These are phyloP conservation scores for Sugiyamaella neomexicana DNA, from an alignment of 1,139 yeast species.

Conservation along the genomic window DNA sequence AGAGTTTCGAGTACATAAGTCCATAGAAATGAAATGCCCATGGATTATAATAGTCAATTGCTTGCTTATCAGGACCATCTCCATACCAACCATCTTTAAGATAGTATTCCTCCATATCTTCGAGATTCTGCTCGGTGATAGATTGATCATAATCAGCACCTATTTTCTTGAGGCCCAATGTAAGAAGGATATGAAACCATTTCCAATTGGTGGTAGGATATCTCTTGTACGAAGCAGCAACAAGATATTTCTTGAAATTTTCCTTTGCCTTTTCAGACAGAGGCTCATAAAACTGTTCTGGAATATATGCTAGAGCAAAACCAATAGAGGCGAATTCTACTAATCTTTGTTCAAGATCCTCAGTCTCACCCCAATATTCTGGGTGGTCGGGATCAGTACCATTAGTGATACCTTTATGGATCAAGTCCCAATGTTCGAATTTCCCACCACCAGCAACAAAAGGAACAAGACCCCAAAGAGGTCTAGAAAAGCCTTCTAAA, in stretches of 20 bases:
- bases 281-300: conserved; percentile 38
- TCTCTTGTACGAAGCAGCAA: conserved; percentile 28
- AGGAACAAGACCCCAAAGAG: conserved; percentile 40
- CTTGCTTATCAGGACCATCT: conserved; percentile 28
- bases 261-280: conserved; percentile 29
- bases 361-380: conserved; percentile 39
- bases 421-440: conserved; percentile 32
- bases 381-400: conserved; percentile 37
- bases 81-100: conserved; percentile 41
- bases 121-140: conserved; percentile 30
- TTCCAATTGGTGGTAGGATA: conserved; percentile 37
- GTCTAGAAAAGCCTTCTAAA: conserved; percentile 38
- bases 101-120: conserved; percentile 34
- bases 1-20: conserved; percentile 31
- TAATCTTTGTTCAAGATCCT: conserved; percentile 33
- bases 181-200: conserved; percentile 38
- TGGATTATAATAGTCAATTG: conserved; percentile 39
- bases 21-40: conserved; percentile 41
- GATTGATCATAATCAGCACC: conserved; percentile 31
- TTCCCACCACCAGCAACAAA: conserved; percentile 36
- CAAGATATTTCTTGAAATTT: conserved; percentile 30
- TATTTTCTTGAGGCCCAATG: conserved; percentile 35
- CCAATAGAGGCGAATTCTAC: conserved; percentile 42
- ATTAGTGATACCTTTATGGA: conserved; percentile 34
- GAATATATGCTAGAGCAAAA: conserved; percentile 33